phyloP scores from a whole-genome alignment of 768 basidiomycete species.

The Termitomyces sp. region DNA sequence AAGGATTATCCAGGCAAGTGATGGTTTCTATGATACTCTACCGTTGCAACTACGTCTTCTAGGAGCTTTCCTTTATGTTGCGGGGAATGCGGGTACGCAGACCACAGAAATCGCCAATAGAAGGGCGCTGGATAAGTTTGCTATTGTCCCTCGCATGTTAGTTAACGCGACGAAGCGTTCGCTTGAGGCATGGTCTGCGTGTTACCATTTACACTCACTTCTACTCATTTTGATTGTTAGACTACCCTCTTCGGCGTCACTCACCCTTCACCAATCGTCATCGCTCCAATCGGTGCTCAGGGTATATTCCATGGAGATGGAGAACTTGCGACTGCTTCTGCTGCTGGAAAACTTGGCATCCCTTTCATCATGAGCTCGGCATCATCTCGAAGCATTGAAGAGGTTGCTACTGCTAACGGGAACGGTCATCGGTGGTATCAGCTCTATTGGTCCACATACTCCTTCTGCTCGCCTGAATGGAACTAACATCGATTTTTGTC shows the following conservation, averaged over 20 bases:
- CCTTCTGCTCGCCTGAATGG: neutral
- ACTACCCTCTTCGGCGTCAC: slow-evolving; percentile 68
- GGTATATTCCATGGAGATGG: slow-evolving; percentile 66
- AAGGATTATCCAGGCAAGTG: slow-evolving; percentile 50
- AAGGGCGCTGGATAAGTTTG: slow-evolving; percentile 58
- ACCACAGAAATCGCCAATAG: slow-evolving; percentile 66
- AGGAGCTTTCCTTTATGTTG: slow-evolving; percentile 73
- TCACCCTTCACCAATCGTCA: slow-evolving; percentile 53
- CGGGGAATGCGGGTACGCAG: slow-evolving; percentile 70
- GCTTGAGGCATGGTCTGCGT: slow-evolving; percentile 43
- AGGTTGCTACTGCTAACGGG: slow-evolving; percentile 68
- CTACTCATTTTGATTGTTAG: slow-evolving; percentile 24
- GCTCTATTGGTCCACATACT: slow-evolving; percentile 58
- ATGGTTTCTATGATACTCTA: neutral
- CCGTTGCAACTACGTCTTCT: neutral
- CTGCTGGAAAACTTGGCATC: slow-evolving; percentile 55
- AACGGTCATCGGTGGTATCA: slow-evolving; percentile 74
- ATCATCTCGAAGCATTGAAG: slow-evolving; percentile 66
- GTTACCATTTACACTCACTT: neutral
- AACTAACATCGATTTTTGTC: neutral
- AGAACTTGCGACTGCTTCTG: slow-evolving; percentile 66
- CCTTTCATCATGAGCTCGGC: slow-evolving; percentile 78
- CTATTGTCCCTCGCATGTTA: slow-evolving; percentile 81
- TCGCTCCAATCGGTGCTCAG: slow-evolving; percentile 79
- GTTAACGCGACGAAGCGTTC: slow-evolving; percentile 51